Percentiles rank a stretch among this genome's conserved stretches.
These are phyloP conservation scores for Hamigera avellanea DNA, from an alignment of 495 filamentous ascomycete species.

Conservation along the genomic window DNA sequence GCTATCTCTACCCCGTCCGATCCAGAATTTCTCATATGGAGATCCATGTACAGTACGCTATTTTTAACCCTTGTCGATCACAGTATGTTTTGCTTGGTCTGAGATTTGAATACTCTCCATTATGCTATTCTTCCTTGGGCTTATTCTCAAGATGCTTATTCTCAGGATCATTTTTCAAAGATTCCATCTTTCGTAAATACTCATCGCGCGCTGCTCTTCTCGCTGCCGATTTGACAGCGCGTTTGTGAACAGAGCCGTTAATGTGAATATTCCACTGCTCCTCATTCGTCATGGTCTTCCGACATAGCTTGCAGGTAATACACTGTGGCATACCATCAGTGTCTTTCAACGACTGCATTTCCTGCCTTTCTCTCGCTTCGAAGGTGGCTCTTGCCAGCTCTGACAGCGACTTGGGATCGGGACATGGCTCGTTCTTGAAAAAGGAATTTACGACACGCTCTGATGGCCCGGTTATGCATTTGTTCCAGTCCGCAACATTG, in stretches of 20 bases:
- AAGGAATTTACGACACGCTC: constrained; percentile 48
- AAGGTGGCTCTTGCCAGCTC: constrained; percentile 43
- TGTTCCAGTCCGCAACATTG: constrained; percentile 42
- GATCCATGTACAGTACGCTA: too few relatives aligned
- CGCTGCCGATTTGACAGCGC: constrained; percentile 22
- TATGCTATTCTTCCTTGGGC: background rate
- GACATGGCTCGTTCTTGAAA: constrained; percentile 41
- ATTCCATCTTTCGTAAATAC: constrained; percentile 13
- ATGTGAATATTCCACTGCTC: constrained; percentile 69
- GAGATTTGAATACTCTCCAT: too few relatives aligned
- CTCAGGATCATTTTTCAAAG: constrained; percentile 1
- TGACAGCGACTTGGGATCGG: constrained; percentile 51
- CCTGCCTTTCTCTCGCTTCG: constrained; percentile 37
- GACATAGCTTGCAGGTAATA: constrained; percentile 59
- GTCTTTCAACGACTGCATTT: constrained; percentile 31
- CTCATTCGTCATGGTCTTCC: constrained; percentile 53
- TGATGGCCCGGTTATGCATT: constrained; percentile 52
- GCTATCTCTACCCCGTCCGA: too few relatives aligned
- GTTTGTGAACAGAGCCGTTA: constrained; percentile 51
- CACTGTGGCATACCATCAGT: constrained; percentile 22
- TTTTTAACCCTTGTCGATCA: too few relatives aligned
- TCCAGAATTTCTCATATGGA: too few relatives aligned
- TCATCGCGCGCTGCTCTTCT: constrained; percentile 21
- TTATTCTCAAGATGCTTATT: background rate
- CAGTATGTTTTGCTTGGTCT: too few relatives aligned